phyloP scores from a whole-genome alignment of 345 rosid genomes.

The Citrus unshiu region DNA sequence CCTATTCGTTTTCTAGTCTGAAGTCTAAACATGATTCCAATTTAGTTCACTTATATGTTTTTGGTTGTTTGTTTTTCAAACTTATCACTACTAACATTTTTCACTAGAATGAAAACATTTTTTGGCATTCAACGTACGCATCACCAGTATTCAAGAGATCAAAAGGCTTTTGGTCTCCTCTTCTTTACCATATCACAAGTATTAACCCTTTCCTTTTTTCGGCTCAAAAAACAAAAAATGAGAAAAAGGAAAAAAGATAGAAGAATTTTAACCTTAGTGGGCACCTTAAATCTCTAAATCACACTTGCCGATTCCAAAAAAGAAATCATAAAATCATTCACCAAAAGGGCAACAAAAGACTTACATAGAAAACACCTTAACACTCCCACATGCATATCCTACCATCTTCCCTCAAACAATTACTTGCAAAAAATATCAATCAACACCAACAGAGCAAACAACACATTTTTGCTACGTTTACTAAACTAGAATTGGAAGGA shows the following conservation, averaged over 20 bases:
- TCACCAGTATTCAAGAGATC: background rate
- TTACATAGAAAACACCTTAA: background rate
- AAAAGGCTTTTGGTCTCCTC: background rate
- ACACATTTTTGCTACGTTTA: background rate
- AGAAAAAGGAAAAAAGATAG: too few species aligned
- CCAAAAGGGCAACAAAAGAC: background rate
- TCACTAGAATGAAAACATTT: background rate
- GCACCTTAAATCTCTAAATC: background rate
- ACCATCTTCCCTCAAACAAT: background rate
- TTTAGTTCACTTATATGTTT: background rate
- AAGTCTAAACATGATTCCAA: background rate
- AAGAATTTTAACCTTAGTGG: background rate
- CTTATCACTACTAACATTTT: background rate
- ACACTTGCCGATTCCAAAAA: background rate
- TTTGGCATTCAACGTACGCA: background rate
- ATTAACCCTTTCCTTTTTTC: too few species aligned
- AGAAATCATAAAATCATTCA: background rate
- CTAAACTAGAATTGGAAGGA: too few species aligned
- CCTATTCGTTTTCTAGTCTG: background rate
- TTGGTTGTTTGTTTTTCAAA: background rate
- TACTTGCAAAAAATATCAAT: background rate
- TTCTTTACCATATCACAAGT: background rate
- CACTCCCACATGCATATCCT: background rate
- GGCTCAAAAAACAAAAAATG: too few species aligned
- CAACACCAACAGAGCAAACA: background rate